These are phyloP conservation scores for Fraxinus baroniana DNA, from an alignment of 305 asterid genomes.

Conservation along the genomic window DNA sequence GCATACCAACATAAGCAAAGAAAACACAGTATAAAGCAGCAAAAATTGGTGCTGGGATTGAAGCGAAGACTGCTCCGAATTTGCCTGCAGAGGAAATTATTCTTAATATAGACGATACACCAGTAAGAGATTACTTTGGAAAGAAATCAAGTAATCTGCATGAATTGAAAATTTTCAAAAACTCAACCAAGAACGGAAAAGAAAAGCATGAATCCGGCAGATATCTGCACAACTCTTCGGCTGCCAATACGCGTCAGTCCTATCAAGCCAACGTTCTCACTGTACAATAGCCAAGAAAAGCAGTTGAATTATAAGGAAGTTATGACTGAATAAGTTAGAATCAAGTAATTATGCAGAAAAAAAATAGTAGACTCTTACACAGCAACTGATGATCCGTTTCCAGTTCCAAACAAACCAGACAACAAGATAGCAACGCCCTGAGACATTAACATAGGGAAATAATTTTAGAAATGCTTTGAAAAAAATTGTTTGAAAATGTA, in stretches of 20 bases:
- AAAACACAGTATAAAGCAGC: slow-evolving; percentile 61
- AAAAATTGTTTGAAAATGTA: not conserved
- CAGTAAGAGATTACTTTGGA: not conserved
- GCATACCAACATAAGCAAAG: slow-evolving; percentile 55
- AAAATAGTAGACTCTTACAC: slow-evolving; percentile 34
- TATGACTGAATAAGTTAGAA: not conserved
- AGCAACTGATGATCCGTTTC: slow-evolving; percentile 48
- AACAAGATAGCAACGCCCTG: slow-evolving; percentile 56
- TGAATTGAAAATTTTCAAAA: not conserved
- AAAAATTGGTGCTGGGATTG: slow-evolving; percentile 49
- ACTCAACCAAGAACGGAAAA: slow-evolving; percentile 52
- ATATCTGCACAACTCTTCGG: slow-evolving; percentile 64
- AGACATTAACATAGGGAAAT: not conserved
- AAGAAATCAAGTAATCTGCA: not conserved
- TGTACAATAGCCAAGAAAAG: slow-evolving; percentile 22
- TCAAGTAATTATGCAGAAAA: not conserved
- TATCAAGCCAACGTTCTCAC: slow-evolving; percentile 59
- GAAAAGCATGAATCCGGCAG: slow-evolving; percentile 68
- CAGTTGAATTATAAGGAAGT: not conserved
- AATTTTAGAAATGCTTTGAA: not conserved
- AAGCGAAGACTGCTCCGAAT: slow-evolving; percentile 67
- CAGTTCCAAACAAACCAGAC: slow-evolving; percentile 57
- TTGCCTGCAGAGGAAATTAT: slow-evolving; percentile 35
- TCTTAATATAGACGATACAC: not conserved
- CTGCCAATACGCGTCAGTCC: slow-evolving; percentile 63